phyloP scores from a whole-genome alignment of 192 early-diverging fungal species.

The Mortierella claussenii region DNA sequence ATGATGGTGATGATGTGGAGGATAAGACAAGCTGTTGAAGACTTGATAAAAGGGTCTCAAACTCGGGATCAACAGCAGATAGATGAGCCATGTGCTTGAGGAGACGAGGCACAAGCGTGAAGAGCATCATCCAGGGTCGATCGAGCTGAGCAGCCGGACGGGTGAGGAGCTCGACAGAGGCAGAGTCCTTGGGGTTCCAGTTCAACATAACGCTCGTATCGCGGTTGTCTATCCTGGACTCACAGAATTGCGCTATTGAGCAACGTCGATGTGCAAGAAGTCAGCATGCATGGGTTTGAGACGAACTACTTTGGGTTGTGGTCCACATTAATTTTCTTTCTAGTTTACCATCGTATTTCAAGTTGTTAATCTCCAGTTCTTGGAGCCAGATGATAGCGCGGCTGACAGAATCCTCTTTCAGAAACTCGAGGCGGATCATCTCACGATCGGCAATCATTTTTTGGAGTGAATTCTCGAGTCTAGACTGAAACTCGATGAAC shows the following conservation, averaged over 20 bases:
- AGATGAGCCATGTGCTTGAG: slow-evolving; percentile 40
- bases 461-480: slow-evolving; percentile 81
- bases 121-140: slow-evolving; percentile 46
- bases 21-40: slow-evolving; percentile 6
- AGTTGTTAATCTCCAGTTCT: slow-evolving; percentile 62
- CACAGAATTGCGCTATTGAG: slow-evolving; percentile 53
- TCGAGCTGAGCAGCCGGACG: slow-evolving; percentile 52
- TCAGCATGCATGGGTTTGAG: no score
- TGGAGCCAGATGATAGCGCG: slow-evolving; percentile 62
- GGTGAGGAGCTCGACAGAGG: slow-evolving; percentile 52
- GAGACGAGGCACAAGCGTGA: slow-evolving; percentile 31
- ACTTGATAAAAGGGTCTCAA: slow-evolving; percentile 17
- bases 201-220: slow-evolving; percentile 75
- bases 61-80: slow-evolving; percentile 18
- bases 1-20: not conserved
- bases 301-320: no score
- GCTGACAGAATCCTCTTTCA: slow-evolving; percentile 61
- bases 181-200: slow-evolving; percentile 52
- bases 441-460: slow-evolving; percentile 73
- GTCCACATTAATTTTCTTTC: no score
- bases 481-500: slow-evolving; percentile 82
- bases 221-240: slow-evolving; percentile 73
- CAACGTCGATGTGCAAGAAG: slow-evolving; percentile 8
- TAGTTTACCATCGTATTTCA: slow-evolving; percentile 67
- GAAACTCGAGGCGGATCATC: slow-evolving; percentile 70